These are phyloP conservation scores for Russula foetens DNA, from an alignment of 768 basidiomycete genomes.

Conservation along the genomic window DNA sequence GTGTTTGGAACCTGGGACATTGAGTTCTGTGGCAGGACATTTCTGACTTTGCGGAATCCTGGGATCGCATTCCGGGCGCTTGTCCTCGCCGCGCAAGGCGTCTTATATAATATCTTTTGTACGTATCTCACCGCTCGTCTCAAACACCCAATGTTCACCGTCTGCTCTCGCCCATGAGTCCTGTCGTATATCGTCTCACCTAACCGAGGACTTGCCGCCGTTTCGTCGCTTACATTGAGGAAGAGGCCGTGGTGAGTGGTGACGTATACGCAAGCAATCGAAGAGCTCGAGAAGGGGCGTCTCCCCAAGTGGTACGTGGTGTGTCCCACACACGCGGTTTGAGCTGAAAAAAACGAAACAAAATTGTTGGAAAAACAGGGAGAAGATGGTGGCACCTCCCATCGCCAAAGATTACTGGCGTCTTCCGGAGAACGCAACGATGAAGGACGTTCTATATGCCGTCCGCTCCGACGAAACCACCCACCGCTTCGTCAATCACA, in stretches of 20 bases:
- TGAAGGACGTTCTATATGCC: constrained; percentile 86
- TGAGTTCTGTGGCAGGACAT: constrained; percentile 52
- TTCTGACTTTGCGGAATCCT: constrained; percentile 86
- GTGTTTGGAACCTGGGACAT: not conserved
- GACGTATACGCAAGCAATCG: constrained; percentile 83
- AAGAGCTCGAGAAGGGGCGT: constrained; percentile 73
- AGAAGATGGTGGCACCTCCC: constrained; percentile 63
- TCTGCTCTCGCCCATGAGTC: constrained; percentile 37
- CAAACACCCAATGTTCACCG: not conserved
- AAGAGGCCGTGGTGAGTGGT: constrained; percentile 92
- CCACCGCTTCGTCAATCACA: constrained; percentile 95
- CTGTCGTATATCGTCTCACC: constrained; percentile 71
- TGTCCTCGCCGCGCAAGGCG: constrained; percentile 87
- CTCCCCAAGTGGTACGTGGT: constrained; percentile 74
- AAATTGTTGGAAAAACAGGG: constrained; percentile 34
- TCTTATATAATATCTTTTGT: constrained; percentile 87
- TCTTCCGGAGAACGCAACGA: constrained; percentile 56
- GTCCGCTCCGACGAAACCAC: constrained; percentile 91
- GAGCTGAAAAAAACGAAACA: too few species aligned
- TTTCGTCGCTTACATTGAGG: constrained; percentile 88
- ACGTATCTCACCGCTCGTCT: constrained; percentile 20
- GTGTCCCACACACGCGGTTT: too few species aligned
- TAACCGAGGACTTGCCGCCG: constrained; percentile 79
- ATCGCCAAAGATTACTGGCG: constrained; percentile 98
- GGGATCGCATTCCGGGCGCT: constrained; percentile 72